Evolutionary conservation across 2,329 filamentous ascomycete genomes (phyloP), one percentile per base, ranked within the genome.

Genomic region (Stemphylium lycopersici): DNA sequence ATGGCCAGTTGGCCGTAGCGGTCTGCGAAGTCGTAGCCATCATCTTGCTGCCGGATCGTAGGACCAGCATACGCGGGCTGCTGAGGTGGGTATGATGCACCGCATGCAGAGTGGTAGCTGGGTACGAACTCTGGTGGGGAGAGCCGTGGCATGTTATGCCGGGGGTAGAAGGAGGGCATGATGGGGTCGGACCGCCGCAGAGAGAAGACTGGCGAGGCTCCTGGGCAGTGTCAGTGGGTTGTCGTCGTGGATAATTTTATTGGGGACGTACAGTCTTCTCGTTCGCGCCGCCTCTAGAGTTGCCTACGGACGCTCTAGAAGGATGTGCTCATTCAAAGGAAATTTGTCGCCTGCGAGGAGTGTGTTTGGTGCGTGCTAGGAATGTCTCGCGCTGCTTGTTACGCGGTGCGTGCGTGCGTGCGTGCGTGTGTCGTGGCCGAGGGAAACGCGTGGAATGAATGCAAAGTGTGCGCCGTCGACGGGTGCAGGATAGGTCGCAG

Each of bases 121-220:
- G 76, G 75, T 37, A 77, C 69, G 58, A 77, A 79, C 64, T 81
- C 80, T 55, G 80, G 80, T 10, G 80, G 80, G 44, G 80, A 82
- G 56, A 81, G 76, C 59, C 74, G 70, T 48, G 75, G 73, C 72
- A 77, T 69, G 57, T 75, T 70, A 59, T 78, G 76, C 54, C 78
- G 75, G 46, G 77, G 76, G 65, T 81, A 81, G 70, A 81, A 81
- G 66, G 79, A 78, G 63, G 80, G 80, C 80, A 83, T 83, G 71
- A 65, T 77, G 70, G 69, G 65, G 62, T 60, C 60, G 59, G 61
- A 61, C 60, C 64, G 62, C 68, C 61, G 70, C 64, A 65, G 63
- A 62, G 53, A 76, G 75, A 75, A 78, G 79, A 79, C 75, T 63
- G 76, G 73, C 65, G 65, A 60, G 66, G 55, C 73, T 72, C 71